phyloP scores from a whole-genome alignment of 352 stramenopile species.

The Stephanocyclus meneghinianus region DNA sequence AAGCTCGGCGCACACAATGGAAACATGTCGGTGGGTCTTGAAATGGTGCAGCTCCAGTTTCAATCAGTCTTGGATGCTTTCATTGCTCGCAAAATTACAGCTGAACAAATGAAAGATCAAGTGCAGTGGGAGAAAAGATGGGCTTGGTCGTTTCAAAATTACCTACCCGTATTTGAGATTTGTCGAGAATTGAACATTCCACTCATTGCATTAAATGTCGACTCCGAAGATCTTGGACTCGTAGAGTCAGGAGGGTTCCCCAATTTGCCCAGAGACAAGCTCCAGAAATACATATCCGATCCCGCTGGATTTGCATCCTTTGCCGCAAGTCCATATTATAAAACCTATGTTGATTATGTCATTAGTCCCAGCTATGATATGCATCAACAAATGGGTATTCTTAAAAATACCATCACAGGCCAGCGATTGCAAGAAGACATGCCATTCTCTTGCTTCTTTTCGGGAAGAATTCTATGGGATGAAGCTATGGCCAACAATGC shows the following conservation, averaged over 20 bases:
- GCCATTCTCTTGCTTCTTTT: slow-evolving; percentile 72
- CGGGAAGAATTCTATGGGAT: slow-evolving; percentile 76
- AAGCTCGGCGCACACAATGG: neutral
- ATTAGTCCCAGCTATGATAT: slow-evolving; percentile 72
- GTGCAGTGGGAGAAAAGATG: slow-evolving; percentile 73
- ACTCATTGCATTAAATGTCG: slow-evolving; percentile 73
- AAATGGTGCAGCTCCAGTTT: slow-evolving; percentile 73
- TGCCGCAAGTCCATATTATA: slow-evolving; percentile 46
- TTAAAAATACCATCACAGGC: slow-evolving; percentile 63
- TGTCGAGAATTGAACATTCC: slow-evolving; percentile 54
- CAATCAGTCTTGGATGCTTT: slow-evolving; percentile 70
- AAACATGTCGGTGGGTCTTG: slow-evolving; percentile 68
- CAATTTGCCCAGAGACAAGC: slow-evolving; percentile 31
- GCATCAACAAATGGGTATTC: slow-evolving; percentile 66
- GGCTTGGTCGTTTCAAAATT: slow-evolving; percentile 74
- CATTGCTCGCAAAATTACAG: slow-evolving; percentile 48
- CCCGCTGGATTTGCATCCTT: slow-evolving; percentile 67
- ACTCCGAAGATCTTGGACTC: slow-evolving; percentile 72
- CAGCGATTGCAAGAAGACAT: slow-evolving; percentile 67
- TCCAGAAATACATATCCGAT: slow-evolving; percentile 70
- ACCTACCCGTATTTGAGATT: slow-evolving; percentile 64
- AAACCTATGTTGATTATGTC: slow-evolving; percentile 74
- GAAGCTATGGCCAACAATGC: slow-evolving; percentile 68
- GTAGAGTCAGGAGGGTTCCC: slow-evolving; percentile 67
- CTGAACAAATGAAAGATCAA: slow-evolving; percentile 48